Base-by-base conservation (phyloP, 495 filamentous ascomycete species). In the Venustampulla echinocandica region DNA sequence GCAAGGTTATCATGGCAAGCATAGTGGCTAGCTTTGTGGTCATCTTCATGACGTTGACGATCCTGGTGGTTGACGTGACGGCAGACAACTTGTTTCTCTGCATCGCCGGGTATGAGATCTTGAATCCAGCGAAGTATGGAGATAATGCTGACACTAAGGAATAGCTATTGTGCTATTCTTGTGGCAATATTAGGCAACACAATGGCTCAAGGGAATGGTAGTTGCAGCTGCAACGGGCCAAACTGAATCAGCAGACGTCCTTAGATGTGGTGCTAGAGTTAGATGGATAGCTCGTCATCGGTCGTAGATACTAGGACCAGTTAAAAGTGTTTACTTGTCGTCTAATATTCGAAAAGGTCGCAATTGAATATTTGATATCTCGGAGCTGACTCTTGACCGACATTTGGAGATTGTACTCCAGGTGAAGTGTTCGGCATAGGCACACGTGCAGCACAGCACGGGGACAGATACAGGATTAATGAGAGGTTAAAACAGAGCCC, bases 11-110 rank as follows among this genome's bases (percentile, higher is more conserved):
- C 6, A 40, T 28, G 36, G 24, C 36, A 18, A n/a, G 3, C 15
- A 20, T 47, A n/a, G 45, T 47, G 6, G 45, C 33, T 10, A 24
- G 10, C 3, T 47, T 47, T 14, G 24, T 40, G 9, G 10, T 30
- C 3, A 7, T 32, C 11, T 41, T 47, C 17, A 21, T 37, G 35
- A 5, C 19, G 15, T 10, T 18, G 6, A 22, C 41, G 10, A 17
- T 25, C 7, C 14, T 30, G 17, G 24, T 33, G 4, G 19, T 19
- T 4, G 24, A 41, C 10, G 9, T 47, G 10, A 22, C 15, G 11
- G 19, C 45, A 15, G 35, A 36, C 22, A 36, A 47, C 9, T 11
- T 47, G 1, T 36, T 47, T 18, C 39, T 47, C 13, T 17, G 19
- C 14, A 41, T 27, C 15, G 21, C 24, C 3, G 33, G 22, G 45